Evolutionary conservation across 768 basidiomycete species (phyloP).

Genomic region (Lentinula boryana): DNA sequence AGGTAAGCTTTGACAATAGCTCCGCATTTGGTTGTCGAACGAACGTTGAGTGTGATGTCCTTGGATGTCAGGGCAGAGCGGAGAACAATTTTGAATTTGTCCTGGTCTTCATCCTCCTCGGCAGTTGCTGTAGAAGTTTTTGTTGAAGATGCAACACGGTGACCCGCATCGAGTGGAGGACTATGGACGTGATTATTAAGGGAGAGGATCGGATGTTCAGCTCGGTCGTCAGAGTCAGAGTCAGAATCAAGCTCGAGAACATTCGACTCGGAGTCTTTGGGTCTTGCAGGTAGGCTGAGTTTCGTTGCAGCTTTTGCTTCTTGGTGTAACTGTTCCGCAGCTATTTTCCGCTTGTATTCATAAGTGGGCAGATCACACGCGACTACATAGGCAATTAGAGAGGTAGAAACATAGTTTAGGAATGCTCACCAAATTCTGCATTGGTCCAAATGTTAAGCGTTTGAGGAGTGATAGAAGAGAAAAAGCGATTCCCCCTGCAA

Average conservation of each 20-base stretch:
- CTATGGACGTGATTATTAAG: conserved; percentile 13
- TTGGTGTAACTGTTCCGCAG: conserved; percentile 15
- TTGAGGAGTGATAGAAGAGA: conserved; percentile 62
- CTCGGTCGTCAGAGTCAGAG: conserved; percentile 8
- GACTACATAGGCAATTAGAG: conserved; percentile 30
- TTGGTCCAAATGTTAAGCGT: conserved; percentile 63
- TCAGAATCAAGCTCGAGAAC: conserved; percentile 9
- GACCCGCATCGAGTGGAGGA: conserved; percentile 20
- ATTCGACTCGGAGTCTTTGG: conserved; percentile 5
- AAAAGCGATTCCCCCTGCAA: conserved; percentile 58
- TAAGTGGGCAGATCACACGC: conserved; percentile 60
- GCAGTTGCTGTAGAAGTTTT: background rate
- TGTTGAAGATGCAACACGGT: background rate
- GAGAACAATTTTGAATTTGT: conserved; percentile 60
- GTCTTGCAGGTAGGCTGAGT: conserved; percentile 2
- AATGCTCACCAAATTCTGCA: conserved; percentile 52
- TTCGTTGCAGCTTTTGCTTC: conserved; percentile 5
- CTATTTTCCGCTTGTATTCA: conserved; percentile 46
- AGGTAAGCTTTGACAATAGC: conserved; percentile 73
- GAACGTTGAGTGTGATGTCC: conserved; percentile 61
- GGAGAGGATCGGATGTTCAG: conserved; percentile 20
- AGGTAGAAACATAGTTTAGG: background rate
- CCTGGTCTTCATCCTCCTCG: conserved; percentile 27
- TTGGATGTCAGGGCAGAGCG: conserved; percentile 50
- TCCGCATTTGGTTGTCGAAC: conserved; percentile 69